Base-by-base conservation (phyloP, 192 early-diverging fungal genomes). In the Kappamyces sp. region DNA sequence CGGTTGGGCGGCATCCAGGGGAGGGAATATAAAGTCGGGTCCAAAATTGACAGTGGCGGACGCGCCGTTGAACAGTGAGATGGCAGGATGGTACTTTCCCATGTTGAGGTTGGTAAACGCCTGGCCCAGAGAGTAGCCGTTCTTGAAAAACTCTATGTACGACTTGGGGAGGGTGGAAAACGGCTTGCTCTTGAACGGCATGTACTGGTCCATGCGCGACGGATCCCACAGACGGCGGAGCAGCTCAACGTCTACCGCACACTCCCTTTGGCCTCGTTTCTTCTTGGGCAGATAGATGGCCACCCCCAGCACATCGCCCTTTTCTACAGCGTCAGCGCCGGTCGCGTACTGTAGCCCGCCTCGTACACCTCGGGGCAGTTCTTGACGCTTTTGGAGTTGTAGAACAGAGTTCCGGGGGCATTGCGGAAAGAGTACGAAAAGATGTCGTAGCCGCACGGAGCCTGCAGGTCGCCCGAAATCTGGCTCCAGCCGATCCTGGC, bases 41-140 rank as follows among this genome's bases (percentile, higher is more conserved):
- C 88, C 88, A 59, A 90, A 76, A 50, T 88, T 90, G 50, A 84
- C 62, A 48, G 71, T 78, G 13, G 81, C 70, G 49, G 73, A 78
- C 40, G 79, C 85, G 40, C 77, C 78, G 64, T 73, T 76, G 49
- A 85, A 90, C 6, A 71, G 74, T 36, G 88, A 86, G 8, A 90
- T 75, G 0, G 88, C 84, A 15, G 86, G 82, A 48, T 90, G 76
- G 72, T 90, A 90, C 68, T 90, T 90, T 31, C 79, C 77, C 70
- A 59, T n/a, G 7, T 3, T 34, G 9, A 48, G 72, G 47, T 85
- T 73, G 33, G 67, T 67, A 67, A 86, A 88, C 1, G 84, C 86
- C 1, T 77, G 69, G 5, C 88, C 86, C 34, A 88, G 58, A 31
- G 74, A 72, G 53, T 70, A 66, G 23, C 86, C 88, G 62, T 90